Conservation (phyloP, 805 yeast species). For the Nakazawaea molendinolei region DNA sequence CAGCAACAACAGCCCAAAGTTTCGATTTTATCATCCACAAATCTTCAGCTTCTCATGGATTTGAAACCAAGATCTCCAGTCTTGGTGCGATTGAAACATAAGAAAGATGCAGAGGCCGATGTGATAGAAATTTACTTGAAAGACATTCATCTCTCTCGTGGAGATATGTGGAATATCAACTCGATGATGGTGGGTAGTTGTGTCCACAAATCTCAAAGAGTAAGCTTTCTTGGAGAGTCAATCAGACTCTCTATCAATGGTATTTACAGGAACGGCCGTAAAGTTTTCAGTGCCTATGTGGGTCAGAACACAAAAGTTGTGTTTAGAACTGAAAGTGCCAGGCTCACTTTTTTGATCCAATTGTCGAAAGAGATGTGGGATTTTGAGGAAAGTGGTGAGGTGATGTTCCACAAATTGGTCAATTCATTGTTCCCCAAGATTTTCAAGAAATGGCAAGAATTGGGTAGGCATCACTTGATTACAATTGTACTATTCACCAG, state of each 20-base stretch:
- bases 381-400: conserved; percentile 94
- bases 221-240: conserved; percentile 51
- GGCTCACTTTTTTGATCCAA: conserved; percentile 76
- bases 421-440: conserved; percentile 89
- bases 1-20: conserved; percentile 25
- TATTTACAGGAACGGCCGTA: conserved; percentile 61
- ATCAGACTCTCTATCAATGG: conserved; percentile 60
- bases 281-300: conserved; percentile 68
- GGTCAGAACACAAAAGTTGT: conserved; percentile 72
- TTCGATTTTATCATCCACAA: conserved; percentile 51
- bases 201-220: conserved; percentile 57
- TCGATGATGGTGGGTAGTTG: conserved; percentile 55
- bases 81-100: conserved; percentile 40
- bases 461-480: conserved; percentile 84
- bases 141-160: conserved; percentile 77
- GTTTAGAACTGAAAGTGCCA: conserved; percentile 87
- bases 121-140: conserved; percentile 74
- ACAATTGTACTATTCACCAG: conserved; percentile 86
- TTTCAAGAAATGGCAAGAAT: conserved; percentile 79
- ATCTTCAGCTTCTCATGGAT: conserved; percentile 53
- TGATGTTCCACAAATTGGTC: conserved; percentile 85
- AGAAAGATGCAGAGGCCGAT: conserved; percentile 60
- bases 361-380: conserved; percentile 97
- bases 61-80: conserved; percentile 65
- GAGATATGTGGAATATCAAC: conserved; percentile 88